These are phyloP conservation scores for Persicaria tinctoria DNA, from an alignment of 148 eudicot genomes.

Conservation along the genomic window DNA sequence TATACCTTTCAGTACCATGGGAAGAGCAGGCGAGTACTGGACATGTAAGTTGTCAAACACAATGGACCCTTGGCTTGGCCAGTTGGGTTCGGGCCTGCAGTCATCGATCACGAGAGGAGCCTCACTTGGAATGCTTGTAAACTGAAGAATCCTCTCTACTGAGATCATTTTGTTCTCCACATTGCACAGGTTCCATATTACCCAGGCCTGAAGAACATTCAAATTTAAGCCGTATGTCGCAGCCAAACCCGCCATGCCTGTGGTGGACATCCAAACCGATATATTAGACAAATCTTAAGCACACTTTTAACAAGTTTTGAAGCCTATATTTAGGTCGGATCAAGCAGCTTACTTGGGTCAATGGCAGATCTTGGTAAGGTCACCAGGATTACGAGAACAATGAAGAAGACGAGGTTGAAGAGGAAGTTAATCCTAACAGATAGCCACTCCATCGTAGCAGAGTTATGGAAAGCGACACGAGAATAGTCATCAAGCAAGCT, in stretches of 20 bases:
- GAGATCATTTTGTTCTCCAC: slow-evolving; percentile 95
- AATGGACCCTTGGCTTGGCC: slow-evolving; percentile 69
- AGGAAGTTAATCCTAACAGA: slow-evolving; percentile 68
- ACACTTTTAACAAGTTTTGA: not conserved
- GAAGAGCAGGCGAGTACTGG: slow-evolving; percentile 57
- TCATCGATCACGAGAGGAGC: slow-evolving; percentile 54
- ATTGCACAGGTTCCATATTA: slow-evolving; percentile 89
- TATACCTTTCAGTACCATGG: slow-evolving; percentile 72
- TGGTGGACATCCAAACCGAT: not conserved
- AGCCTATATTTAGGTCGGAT: not conserved
- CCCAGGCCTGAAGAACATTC: slow-evolving; percentile 86
- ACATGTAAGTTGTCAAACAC: slow-evolving; percentile 57
- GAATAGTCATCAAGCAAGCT: slow-evolving; percentile 65
- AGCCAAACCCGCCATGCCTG: slow-evolving; percentile 81
- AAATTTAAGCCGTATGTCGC: slow-evolving; percentile 74
- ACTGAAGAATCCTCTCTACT: slow-evolving; percentile 80
- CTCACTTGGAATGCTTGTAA: slow-evolving; percentile 55
- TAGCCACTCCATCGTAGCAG: slow-evolving; percentile 90
- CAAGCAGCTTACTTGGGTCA: slow-evolving; percentile 56
- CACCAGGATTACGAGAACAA: slow-evolving; percentile 67
- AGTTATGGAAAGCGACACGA: slow-evolving; percentile 70
- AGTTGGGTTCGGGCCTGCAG: slow-evolving; percentile 44
- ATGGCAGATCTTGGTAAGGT: slow-evolving; percentile 69
- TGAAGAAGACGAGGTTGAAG: slow-evolving; percentile 75
- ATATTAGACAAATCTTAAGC: not conserved